phyloP scores from a whole-genome alignment of 192 early-diverging fungal genomes.

The Backusella circina region DNA sequence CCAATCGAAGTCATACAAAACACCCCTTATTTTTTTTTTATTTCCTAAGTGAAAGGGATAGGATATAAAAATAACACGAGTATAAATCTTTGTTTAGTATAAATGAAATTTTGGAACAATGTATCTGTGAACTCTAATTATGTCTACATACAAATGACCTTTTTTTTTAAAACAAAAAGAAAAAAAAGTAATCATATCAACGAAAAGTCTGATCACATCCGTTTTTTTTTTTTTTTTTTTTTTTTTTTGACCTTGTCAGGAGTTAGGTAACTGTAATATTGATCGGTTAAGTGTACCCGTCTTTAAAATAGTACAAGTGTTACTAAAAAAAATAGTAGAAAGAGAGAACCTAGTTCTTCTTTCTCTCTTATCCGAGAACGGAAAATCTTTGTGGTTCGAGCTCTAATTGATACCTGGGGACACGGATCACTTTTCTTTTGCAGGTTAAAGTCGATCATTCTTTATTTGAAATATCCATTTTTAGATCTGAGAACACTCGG shows the following conservation, averaged over 20 bases:
- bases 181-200: not conserved
- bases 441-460: not conserved
- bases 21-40: not conserved
- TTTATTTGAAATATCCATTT: not conserved
- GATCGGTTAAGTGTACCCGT: not conserved
- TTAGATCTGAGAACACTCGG: not conserved
- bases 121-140: not conserved
- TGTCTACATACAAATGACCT: not conserved
- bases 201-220: not conserved
- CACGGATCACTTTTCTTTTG: constrained; percentile 1
- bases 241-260: not conserved
- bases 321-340: not conserved
- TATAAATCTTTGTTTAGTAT: not conserved
- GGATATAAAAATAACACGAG: constrained; percentile 1
- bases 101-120: constrained; percentile 3
- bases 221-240: not conserved
- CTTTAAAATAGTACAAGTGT: not conserved
- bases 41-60: not conserved
- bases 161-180: not conserved
- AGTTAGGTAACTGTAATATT: not conserved
- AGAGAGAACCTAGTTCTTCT: not conserved
- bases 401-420: not conserved
- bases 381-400: not conserved
- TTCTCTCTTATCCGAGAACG: not conserved
- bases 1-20: not conserved